Conservation (phyloP, 108 stramenopile species). For the Seminavis robusta region DNA sequence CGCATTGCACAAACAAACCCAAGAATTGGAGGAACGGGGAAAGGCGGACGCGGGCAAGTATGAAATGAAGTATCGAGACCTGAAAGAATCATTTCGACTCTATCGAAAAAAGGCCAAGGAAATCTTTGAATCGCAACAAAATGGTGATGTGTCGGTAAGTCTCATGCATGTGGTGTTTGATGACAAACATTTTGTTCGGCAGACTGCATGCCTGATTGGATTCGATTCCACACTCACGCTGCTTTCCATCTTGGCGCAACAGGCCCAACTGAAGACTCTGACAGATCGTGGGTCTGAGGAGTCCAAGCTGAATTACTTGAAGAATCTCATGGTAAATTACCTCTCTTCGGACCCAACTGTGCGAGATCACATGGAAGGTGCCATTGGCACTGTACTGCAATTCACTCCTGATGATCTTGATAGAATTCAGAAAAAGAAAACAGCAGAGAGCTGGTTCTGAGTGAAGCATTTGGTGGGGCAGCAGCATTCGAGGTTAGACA, state of each 20-base stretch:
- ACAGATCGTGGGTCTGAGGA: conserved; percentile 43
- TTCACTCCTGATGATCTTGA: conserved; percentile 69
- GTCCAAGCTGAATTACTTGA: conserved; percentile 72
- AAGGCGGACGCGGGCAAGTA: too few relatives aligned
- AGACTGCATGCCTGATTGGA: not conserved
- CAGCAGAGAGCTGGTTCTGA: conserved; percentile 63
- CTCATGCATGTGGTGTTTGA: not conserved
- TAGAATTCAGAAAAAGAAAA: conserved; percentile 72
- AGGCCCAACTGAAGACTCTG: too few relatives aligned
- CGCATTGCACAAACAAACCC: conserved; percentile 36
- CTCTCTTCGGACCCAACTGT: conserved; percentile 63
- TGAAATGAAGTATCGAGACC: conserved; percentile 82
- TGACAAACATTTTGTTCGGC: too few relatives aligned
- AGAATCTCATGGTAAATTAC: conserved; percentile 88
- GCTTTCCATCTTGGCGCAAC: conserved; percentile 24
- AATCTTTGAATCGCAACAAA: conserved; percentile 82
- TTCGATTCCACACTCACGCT: not conserved
- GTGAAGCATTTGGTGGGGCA: too few relatives aligned
- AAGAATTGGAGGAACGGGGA: conserved; percentile 31
- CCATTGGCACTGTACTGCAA: conserved; percentile 83
- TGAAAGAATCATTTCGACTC: conserved; percentile 86
- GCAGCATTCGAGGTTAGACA: too few relatives aligned
- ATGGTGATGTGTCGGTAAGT: conserved; percentile 39
- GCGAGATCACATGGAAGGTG: conserved; percentile 82
- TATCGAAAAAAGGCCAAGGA: conserved; percentile 92